Conservation (phyloP, 306 rosid species). For the Castanea sativa region DNA sequence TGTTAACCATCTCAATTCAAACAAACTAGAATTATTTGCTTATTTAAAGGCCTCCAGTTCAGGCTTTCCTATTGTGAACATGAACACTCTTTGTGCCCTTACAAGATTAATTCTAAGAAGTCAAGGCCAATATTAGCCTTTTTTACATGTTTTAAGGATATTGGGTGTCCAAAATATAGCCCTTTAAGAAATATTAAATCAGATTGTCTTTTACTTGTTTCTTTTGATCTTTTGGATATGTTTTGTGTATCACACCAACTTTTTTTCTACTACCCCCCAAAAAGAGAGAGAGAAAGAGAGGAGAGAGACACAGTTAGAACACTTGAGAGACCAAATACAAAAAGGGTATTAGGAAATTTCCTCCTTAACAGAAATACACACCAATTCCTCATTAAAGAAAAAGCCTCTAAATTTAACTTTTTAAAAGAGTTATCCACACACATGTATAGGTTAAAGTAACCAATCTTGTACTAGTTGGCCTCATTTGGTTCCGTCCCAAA, state of each 20-base stretch:
- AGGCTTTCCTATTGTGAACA: too few species aligned
- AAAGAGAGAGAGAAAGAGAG: too few species aligned
- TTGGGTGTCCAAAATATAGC: not conserved
- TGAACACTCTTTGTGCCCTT: not conserved
- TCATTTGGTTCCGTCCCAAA: slow-evolving; percentile 17
- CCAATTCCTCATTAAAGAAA: slow-evolving; percentile 30
- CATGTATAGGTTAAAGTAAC: not conserved
- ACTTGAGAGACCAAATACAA: not conserved
- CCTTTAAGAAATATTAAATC: not conserved
- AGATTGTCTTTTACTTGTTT: too few species aligned
- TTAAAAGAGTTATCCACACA: slow-evolving; percentile 30
- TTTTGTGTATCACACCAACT: too few species aligned
- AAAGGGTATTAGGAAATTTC: slow-evolving; percentile 12
- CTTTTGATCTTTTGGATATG: too few species aligned
- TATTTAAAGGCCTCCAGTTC: too few species aligned
- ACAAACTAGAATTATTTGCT: too few species aligned
- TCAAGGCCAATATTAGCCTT: not conserved
- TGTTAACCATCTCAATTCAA: not conserved
- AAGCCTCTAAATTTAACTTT: slow-evolving; percentile 43
- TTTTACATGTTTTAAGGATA: not conserved
- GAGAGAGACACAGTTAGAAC: too few species aligned
- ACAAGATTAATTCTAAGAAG: not conserved
- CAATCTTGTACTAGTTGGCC: not conserved
- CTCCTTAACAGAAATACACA: slow-evolving; percentile 35
- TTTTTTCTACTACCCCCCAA: too few species aligned